phyloP scores from a whole-genome alignment of 1,139 yeast genomes.

The Candida sanyaensis region DNA sequence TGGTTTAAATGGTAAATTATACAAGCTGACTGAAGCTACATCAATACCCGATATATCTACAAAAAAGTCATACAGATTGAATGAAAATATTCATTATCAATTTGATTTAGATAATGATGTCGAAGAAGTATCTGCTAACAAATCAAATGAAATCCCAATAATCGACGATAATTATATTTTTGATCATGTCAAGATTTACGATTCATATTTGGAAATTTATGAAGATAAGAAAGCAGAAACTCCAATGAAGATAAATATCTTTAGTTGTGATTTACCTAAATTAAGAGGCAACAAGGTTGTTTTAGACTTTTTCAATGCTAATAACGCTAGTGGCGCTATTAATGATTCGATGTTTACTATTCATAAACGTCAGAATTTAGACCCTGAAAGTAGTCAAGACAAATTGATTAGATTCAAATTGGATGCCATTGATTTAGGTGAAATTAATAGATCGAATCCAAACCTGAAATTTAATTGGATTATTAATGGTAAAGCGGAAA shows the following conservation, averaged over 20 bases:
- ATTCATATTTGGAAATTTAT: constrained; percentile 51
- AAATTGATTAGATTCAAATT: constrained; percentile 62
- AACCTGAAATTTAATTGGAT: constrained; percentile 63
- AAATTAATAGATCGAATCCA: constrained; percentile 34
- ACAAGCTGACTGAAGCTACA: constrained; percentile 14
- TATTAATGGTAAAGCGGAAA: constrained; percentile 66
- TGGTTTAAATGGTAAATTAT: constrained; percentile 60
- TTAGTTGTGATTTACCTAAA: constrained; percentile 64
- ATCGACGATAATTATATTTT: constrained; percentile 49
- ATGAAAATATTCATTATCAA: constrained; percentile 33
- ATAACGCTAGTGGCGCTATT: constrained; percentile 69
- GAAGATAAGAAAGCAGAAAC: constrained; percentile 22
- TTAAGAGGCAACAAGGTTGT: constrained; percentile 59
- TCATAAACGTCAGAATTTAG: constrained; percentile 52
- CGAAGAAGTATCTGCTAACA: constrained; percentile 16
- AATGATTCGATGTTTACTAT: constrained; percentile 75
- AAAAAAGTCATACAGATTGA: constrained; percentile 15
- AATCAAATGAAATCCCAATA: constrained; percentile 10
- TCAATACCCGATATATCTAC: not conserved
- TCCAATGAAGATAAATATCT: constrained; percentile 57
- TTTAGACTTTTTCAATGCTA: constrained; percentile 68
- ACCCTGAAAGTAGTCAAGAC: constrained; percentile 28
- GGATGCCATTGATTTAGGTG: constrained; percentile 62
- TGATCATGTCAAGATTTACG: constrained; percentile 53
- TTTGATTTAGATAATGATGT: constrained; percentile 30